Evolutionary conservation across 176 grass and related monocot species (phyloP), one percentile per base, ranked within the genome.

Genomic region (Pharus latifolius): DNA sequence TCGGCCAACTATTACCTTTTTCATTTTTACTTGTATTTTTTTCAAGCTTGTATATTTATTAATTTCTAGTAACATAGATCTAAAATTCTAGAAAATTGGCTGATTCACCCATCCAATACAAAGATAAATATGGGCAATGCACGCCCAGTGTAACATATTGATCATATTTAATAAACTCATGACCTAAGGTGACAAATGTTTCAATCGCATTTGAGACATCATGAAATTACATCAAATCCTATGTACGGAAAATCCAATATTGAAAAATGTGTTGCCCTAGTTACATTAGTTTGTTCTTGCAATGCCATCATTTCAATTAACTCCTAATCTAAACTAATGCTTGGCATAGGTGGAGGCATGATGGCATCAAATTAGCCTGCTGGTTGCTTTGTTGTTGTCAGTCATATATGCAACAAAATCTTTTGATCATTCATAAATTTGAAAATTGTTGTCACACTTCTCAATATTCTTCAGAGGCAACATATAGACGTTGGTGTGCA

Each of bases 91-190:
- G 48, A 64, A 55, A 7, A 54, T 18, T 27, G 35, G 13, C 33
- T n/a, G 34, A 10, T n/a, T 35, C 23, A 41, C 37, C 17, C 23
- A 17, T 30, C 24, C 11, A 19, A 33, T 51, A 70, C 16, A 63
- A 17, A 52, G 18, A 15, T 29, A 34, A 7, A 80, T 11, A 34
- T 46, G 37, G 0, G 12, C 9, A 61, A 8, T 14, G 14, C 11
- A 64, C 64, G 58, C 11, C 14, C 14, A 54, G 26, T 49, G 27
- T 72, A n/a, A n/a, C 28, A 48, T 73, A 65, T 73, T 60, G 57
- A 37, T 11, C 15, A 27, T 66, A 50, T 57, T 57, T 69, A 69
- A 51, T 35, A n/a, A 52, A 18, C 18, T 50, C 46, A 69, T 59
- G 56, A 59, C 29, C 12, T 51, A 53, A 56, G 10, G 57, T 73